A percentile compares a stretch with the other conserved stretches of the same genome.
Evolutionary conservation across 2,329 filamentous ascomycete species (phyloP).

Genomic region (Aspergillus floridensis): DNA sequence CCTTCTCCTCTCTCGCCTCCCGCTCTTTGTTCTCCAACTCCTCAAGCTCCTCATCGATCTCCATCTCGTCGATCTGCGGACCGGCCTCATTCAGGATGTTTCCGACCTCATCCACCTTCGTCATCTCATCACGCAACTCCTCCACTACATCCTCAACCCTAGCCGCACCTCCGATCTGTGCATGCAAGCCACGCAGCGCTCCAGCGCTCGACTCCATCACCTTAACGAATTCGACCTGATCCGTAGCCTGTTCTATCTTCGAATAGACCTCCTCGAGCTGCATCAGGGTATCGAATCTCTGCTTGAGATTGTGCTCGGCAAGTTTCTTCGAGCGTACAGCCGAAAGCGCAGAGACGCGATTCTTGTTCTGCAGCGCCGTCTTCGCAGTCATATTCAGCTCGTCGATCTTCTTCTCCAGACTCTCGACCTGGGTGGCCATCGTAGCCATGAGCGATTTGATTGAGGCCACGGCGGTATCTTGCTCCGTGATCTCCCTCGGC

Average conservation of each 20-base stretch:
- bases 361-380: constrained; percentile 68
- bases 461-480: constrained; percentile 79
- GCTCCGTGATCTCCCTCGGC: constrained; percentile 61
- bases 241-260: constrained; percentile 81
- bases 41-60: constrained; percentile 85
- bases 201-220: constrained; percentile 76
- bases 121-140: constrained; percentile 74
- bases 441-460: constrained; percentile 70
- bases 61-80: constrained; percentile 67
- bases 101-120: constrained; percentile 76
- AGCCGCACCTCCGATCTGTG: constrained; percentile 72
- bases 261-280: constrained; percentile 80
- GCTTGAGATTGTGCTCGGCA: constrained; percentile 69
- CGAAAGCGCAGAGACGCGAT: constrained; percentile 70
- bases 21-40: constrained; percentile 64
- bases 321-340: constrained; percentile 80
- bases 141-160: constrained; percentile 74
- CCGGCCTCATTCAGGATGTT: constrained; percentile 68
- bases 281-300: constrained; percentile 68
- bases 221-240: constrained; percentile 78
- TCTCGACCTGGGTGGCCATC: constrained; percentile 65
- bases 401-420: constrained; percentile 56
- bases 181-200: constrained; percentile 71
- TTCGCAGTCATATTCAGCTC: constrained; percentile 59
- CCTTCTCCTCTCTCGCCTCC: constrained; percentile 48